These are phyloP conservation scores for Sporothrix inflata DNA, from an alignment of 2,329 filamentous ascomycete genomes.

Conservation along the genomic window DNA sequence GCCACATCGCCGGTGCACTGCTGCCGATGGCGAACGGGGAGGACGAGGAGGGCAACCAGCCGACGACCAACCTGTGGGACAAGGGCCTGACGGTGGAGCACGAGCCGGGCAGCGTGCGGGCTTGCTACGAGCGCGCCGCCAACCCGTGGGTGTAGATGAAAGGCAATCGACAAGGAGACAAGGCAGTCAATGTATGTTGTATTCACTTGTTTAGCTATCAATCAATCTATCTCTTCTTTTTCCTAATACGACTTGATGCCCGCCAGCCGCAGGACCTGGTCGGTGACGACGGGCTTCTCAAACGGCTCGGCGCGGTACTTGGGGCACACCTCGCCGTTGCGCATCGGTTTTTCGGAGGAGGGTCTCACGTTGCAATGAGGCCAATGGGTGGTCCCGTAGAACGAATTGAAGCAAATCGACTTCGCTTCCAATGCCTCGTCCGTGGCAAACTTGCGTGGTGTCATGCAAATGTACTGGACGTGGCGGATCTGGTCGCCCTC, in stretches of 20 bases:
- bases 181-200: neutral
- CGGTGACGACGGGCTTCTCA: neutral
- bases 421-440: neutral
- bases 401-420: neutral
- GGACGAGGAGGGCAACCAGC: neutral
- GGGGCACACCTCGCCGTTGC: neutral
- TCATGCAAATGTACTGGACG: conserved; percentile 6
- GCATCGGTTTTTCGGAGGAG: neutral
- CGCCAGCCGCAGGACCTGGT: neutral
- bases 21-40: neutral
- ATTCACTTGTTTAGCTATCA: neutral
- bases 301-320: conserved; percentile 1
- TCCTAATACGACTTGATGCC: neutral
- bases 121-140: neutral
- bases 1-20: neutral
- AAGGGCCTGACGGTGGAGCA: neutral
- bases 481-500: conserved; percentile 37
- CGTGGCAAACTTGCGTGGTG: conserved; percentile 3
- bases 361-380: neutral
- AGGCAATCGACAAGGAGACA: neutral
- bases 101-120: neutral
- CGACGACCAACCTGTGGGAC: neutral
- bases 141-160: neutral
- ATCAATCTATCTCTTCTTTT: neutral
- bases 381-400: neutral